Conservation (phyloP, 129 eudicot genomes). For the Chrysanthemum makinoi region DNA sequence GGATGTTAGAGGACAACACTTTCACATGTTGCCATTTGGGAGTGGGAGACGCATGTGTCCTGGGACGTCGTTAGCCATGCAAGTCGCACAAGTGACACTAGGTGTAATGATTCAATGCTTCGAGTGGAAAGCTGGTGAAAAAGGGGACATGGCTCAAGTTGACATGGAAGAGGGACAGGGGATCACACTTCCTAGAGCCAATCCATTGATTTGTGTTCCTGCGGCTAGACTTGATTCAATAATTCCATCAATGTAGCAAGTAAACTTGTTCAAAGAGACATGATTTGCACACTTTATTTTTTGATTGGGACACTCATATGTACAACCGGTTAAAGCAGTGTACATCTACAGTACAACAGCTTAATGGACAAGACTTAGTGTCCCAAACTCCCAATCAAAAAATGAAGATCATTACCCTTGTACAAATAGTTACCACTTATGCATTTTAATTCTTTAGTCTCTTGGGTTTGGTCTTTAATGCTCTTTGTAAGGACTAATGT, state of each 20-base stretch:
- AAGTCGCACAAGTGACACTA: conserved; percentile 45
- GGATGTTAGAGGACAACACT: too few relatives aligned
- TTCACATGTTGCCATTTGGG: conserved; percentile 21
- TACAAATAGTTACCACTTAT: not conserved
- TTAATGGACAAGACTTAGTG: too few relatives aligned
- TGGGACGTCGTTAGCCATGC: conserved; percentile 51
- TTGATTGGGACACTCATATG: too few relatives aligned
- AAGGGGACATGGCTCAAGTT: conserved; percentile 26
- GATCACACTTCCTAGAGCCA: conserved; percentile 41
- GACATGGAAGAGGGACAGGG: conserved; percentile 68
- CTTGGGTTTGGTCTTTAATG: not conserved
- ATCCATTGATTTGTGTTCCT: conserved; percentile 38
- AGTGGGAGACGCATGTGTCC: conserved; percentile 72
- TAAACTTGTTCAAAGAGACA: not conserved
- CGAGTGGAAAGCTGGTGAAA: conserved; percentile 47
- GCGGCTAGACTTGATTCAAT: conserved; percentile 36
- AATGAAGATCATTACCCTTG: not conserved
- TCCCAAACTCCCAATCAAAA: too few relatives aligned
- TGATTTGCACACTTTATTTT: too few relatives aligned
- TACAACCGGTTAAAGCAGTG: too few relatives aligned
- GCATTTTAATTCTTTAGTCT: not conserved
- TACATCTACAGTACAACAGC: too few relatives aligned
- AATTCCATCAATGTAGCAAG: not conserved
- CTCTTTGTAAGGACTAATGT: not conserved
- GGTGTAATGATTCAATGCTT: conserved; percentile 67